phyloP scores from a whole-genome alignment of 164 flowering plant species.

The Vitis cinerea region DNA sequence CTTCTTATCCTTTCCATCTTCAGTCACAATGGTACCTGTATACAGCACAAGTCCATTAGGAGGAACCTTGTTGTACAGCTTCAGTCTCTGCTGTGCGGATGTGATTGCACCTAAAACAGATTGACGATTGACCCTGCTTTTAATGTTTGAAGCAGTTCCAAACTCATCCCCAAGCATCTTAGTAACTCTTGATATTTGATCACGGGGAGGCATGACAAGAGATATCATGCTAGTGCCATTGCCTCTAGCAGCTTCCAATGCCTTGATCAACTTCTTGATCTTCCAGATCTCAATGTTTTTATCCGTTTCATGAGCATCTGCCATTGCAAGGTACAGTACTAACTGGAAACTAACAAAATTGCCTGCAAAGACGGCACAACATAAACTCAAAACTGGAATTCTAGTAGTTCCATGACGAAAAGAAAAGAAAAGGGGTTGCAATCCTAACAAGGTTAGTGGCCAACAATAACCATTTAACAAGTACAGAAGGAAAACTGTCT shows the following conservation, averaged over 20 bases:
- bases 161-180: slow-evolving; percentile 59
- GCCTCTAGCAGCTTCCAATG: slow-evolving; percentile 40
- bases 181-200: slow-evolving; percentile 44
- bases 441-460: too few species aligned
- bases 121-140: slow-evolving; percentile 44
- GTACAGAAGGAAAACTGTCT: too few species aligned
- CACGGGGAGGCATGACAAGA: slow-evolving; percentile 39
- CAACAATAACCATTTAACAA: too few species aligned
- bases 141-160: slow-evolving; percentile 60
- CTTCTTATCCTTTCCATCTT: slow-evolving; percentile 50
- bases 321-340: slow-evolving; percentile 12
- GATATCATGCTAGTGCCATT: slow-evolving; percentile 45
- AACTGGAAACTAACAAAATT: too few species aligned
- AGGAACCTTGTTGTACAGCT: slow-evolving; percentile 45
- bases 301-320: slow-evolving; percentile 30
- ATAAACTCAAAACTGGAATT: too few species aligned
- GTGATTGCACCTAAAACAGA: slow-evolving; percentile 48
- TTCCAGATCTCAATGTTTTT: slow-evolving; percentile 41
- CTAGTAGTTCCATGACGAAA: too few species aligned
- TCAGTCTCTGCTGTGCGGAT: slow-evolving; percentile 47
- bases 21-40: slow-evolving; percentile 46
- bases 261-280: slow-evolving; percentile 38
- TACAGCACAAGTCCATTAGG: slow-evolving; percentile 46
- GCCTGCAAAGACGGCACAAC: too few species aligned
- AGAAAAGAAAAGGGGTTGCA: too few species aligned